These are phyloP conservation scores for Letharia columbiana DNA, from an alignment of 495 filamentous ascomycete genomes.

Conservation along the genomic window DNA sequence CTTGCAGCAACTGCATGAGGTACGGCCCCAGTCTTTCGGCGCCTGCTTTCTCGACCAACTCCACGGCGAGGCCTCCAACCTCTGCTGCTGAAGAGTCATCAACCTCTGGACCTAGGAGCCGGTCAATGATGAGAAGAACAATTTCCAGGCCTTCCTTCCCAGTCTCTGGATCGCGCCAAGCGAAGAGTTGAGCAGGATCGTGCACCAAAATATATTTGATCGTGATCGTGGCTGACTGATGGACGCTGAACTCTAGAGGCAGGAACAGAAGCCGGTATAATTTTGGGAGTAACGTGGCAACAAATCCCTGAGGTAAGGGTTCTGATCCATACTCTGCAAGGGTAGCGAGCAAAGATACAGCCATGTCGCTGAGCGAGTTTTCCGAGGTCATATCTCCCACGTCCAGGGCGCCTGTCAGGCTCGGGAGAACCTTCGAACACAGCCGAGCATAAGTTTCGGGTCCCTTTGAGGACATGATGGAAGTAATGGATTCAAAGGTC, in stretches of 20 bases:
- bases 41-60: constrained; percentile 89
- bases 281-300: constrained; percentile 78
- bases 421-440: constrained; percentile 79
- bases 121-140: constrained; percentile 82
- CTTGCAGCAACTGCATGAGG: constrained; percentile 77
- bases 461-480: constrained; percentile 53
- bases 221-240: constrained; percentile 76
- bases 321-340: constrained; percentile 71
- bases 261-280: constrained; percentile 70
- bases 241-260: constrained; percentile 63
- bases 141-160: constrained; percentile 82
- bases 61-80: constrained; percentile 87
- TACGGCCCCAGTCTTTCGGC: constrained; percentile 83
- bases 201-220: constrained; percentile 81
- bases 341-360: constrained; percentile 72
- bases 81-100: constrained; percentile 91
- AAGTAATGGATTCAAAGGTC: constrained; percentile 79
- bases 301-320: constrained; percentile 79
- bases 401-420: constrained; percentile 80
- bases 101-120: constrained; percentile 71
- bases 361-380: constrained; percentile 71
- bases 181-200: constrained; percentile 77
- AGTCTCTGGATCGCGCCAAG: constrained; percentile 61
- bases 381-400: constrained; percentile 77
- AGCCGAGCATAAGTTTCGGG: constrained; percentile 67